phyloP scores from a whole-genome alignment of 805 yeast genomes.

The Pichia cabralensis region DNA sequence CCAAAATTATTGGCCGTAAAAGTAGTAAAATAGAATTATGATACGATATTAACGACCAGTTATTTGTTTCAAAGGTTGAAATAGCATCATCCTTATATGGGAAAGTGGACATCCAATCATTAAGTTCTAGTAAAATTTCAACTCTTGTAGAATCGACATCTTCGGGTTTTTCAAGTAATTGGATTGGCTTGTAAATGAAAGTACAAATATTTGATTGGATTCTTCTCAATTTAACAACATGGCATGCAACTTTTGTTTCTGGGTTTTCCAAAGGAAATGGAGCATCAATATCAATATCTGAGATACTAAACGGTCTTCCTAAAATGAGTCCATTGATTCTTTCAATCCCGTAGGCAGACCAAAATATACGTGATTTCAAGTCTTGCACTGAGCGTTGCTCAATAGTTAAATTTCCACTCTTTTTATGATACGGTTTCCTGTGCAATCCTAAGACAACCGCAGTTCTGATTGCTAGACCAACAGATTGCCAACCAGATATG shows the following conservation, averaged over 20 bases:
- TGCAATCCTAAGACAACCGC: constrained; percentile 26
- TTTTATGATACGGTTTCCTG: constrained; percentile 17
- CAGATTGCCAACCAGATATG: constrained; percentile 24
- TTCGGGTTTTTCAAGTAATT: constrained; percentile 12
- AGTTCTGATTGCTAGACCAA: constrained; percentile 25
- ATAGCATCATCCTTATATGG: constrained; percentile 19
- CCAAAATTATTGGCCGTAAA: constrained; percentile 23
- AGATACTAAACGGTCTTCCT: constrained; percentile 29
- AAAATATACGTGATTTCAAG: constrained; percentile 23
- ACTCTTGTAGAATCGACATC: constrained; percentile 22
- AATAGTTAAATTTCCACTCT: constrained; percentile 1
- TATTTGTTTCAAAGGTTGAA: constrained; percentile 24
- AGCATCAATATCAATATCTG: constrained; percentile 27
- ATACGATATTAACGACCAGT: constrained; percentile 27
- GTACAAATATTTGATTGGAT: constrained; percentile 27
- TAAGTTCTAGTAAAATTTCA: constrained; percentile 24
- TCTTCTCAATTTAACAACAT: constrained; percentile 24
- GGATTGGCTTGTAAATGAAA: constrained; percentile 24
- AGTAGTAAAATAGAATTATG: constrained; percentile 26
- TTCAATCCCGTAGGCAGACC: constrained; percentile 30
- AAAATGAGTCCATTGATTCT: constrained; percentile 26
- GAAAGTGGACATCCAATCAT: constrained; percentile 25
- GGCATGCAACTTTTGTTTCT: constrained; percentile 20
- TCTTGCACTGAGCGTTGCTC: constrained; percentile 11
- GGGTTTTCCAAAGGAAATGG: constrained; percentile 18